Conservation (phyloP, 441 rosid genomes). For the Adansonia rubrostipa region DNA sequence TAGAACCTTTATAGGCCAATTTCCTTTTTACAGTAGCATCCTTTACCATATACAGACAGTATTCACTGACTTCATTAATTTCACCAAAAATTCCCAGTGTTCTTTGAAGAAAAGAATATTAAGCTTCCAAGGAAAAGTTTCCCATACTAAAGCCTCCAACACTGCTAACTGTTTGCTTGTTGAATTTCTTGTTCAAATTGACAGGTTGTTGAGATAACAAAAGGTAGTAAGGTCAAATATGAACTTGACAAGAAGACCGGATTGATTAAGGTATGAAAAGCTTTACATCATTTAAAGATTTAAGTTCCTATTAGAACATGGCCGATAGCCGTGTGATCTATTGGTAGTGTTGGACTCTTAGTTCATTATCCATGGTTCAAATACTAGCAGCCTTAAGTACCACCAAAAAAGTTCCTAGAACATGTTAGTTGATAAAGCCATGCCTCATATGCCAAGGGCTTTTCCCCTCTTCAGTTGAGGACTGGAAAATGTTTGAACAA, state of each 20-base stretch:
- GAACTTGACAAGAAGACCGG: conserved; percentile 97
- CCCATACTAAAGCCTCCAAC: neutral
- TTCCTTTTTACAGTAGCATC: neutral
- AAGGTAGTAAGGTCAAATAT: conserved; percentile 95
- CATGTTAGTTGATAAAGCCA: neutral
- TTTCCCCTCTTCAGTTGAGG: neutral
- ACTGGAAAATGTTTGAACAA: neutral
- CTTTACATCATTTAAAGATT: neutral
- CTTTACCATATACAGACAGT: neutral
- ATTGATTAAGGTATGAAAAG: conserved; percentile 65
- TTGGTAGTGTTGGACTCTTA: too few species aligned
- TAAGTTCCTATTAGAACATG: neutral
- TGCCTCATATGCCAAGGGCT: neutral
- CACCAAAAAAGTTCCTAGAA: neutral
- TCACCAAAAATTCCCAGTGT: neutral
- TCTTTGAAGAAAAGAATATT: neutral
- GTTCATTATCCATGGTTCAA: too few species aligned
- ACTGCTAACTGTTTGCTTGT: conserved; percentile 1
- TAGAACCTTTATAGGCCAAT: neutral
- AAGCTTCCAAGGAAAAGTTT: neutral
- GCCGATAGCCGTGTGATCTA: too few species aligned
- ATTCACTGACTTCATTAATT: neutral
- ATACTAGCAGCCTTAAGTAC: too few species aligned
- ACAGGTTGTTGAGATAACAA: conserved; percentile 90
- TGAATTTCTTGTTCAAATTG: conserved; percentile 22